Conservation (phyloP, 768 basidiomycete genomes). For the Amyloporia xantha region DNA sequence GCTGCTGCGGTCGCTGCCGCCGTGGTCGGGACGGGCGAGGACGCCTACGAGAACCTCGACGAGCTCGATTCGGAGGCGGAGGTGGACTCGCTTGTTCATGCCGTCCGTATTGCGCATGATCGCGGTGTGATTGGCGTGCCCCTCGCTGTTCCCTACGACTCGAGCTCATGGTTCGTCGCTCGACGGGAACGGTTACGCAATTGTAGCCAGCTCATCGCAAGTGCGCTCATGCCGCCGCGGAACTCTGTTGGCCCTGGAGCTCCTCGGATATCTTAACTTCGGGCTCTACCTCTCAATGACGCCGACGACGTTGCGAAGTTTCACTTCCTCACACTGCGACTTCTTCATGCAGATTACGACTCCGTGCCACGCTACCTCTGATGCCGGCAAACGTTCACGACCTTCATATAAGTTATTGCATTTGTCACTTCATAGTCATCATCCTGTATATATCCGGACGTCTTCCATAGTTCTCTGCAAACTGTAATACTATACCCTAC, state of each 20-base stretch:
- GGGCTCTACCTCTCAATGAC: too few relatives aligned
- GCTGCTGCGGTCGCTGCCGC: constrained; percentile 35
- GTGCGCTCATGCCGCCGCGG: constrained; percentile 23
- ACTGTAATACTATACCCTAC: too few relatives aligned
- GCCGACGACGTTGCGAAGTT: too few relatives aligned
- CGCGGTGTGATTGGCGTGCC: constrained; percentile 58
- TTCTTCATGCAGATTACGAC: too few relatives aligned
- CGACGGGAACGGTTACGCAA: constrained; percentile 56
- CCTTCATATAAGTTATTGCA: too few relatives aligned
- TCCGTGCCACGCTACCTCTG: too few relatives aligned
- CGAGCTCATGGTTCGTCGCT: constrained; percentile 76
- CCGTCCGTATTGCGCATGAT: constrained; percentile 48
- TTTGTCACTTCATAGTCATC: too few relatives aligned
- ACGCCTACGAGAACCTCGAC: constrained; percentile 63
- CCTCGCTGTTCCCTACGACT: constrained; percentile 66
- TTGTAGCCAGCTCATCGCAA: constrained; percentile 26
- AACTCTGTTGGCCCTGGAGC: constrained; percentile 1
- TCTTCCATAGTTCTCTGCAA: too few relatives aligned
- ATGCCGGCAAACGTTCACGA: too few relatives aligned
- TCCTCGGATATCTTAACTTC: too few relatives aligned
- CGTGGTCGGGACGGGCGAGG: constrained; percentile 45
- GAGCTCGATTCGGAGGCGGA: constrained; percentile 84
- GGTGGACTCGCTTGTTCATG: constrained; percentile 64
- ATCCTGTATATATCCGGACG: too few relatives aligned
- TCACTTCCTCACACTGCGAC: too few relatives aligned